Conservation (phyloP, 768 basidiomycete species). For the Termitomyces sp. region DNA sequence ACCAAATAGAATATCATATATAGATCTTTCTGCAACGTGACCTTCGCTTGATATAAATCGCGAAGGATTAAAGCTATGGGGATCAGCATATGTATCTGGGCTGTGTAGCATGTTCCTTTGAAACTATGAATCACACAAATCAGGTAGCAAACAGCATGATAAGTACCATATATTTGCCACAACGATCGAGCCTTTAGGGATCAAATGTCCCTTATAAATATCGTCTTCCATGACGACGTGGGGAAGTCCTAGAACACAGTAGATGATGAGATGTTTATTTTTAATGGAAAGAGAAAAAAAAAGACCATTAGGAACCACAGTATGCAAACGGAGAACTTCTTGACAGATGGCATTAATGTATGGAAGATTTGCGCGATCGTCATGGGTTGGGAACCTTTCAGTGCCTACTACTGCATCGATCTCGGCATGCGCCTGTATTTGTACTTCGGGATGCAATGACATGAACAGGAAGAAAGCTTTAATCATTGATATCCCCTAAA, state of each 20-base stretch:
- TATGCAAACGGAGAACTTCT: constrained; percentile 17
- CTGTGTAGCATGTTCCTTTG: constrained; percentile 23
- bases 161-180: constrained; percentile 24
- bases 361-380: constrained; percentile 21
- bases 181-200: constrained; percentile 24
- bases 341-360: constrained; percentile 23
- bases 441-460: constrained; percentile 24
- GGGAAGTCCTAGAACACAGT: constrained; percentile 21
- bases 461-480: constrained; percentile 28
- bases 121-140: not conserved
- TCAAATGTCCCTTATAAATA: constrained; percentile 20
- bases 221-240: constrained; percentile 25
- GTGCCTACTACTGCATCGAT: constrained; percentile 22
- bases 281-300: not conserved
- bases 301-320: not conserved
- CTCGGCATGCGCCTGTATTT: constrained; percentile 23
- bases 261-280: not conserved
- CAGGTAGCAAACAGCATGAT: not conserved
- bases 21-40: constrained; percentile 28
- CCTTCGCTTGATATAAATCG: constrained; percentile 15
- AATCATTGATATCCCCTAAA: not conserved
- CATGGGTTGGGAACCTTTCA: constrained; percentile 22
- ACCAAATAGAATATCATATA: constrained; percentile 39
- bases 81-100: constrained; percentile 16
- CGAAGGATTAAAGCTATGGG: constrained; percentile 19